These are phyloP conservation scores for Paramecium biaurelia DNA, from an alignment of 73 alveolate genomes.

Conservation along the genomic window DNA sequence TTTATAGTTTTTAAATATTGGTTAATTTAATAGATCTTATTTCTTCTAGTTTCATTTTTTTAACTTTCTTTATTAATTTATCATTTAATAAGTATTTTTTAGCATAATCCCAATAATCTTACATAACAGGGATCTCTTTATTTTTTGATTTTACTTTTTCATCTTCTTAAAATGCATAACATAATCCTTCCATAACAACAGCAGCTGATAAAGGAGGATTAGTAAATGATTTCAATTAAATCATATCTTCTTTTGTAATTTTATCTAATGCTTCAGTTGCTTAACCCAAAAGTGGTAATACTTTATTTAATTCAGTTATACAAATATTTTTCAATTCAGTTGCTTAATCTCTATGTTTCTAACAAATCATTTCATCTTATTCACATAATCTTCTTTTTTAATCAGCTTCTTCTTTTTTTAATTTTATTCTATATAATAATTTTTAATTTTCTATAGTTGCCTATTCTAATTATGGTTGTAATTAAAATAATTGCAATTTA, in stretches of 20 bases:
- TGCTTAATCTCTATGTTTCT: constrained; percentile 75
- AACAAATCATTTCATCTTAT: constrained; percentile 53
- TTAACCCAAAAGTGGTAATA: constrained; percentile 96
- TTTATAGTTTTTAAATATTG: constrained; percentile 66
- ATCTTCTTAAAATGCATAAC: constrained; percentile 64
- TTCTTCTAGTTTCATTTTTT: constrained; percentile 20
- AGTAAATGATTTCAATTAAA: constrained; percentile 86
- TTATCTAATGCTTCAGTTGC: constrained; percentile 96
- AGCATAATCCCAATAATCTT: constrained; percentile 79
- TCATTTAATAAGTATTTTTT: constrained; percentile 64
- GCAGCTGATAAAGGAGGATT: constrained; percentile 82
- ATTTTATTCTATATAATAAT: constrained; percentile 31
- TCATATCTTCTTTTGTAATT: constrained; percentile 89
- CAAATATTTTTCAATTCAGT: constrained; percentile 76
- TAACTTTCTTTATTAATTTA: constrained; percentile 41
- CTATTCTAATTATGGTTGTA: constrained; percentile 84
- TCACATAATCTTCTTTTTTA: constrained; percentile 65
- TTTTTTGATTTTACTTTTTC: constrained; percentile 33
- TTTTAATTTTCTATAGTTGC: constrained; percentile 71
- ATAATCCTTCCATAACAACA: constrained; percentile 56
- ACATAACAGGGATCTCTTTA: constrained; percentile 8
- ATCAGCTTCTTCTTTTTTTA: constrained; percentile 73
- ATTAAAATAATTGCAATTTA: constrained; percentile 77
- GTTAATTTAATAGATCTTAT: constrained; percentile 64
- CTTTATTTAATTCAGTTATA: constrained; percentile 86